phyloP scores from a whole-genome alignment of 2,329 filamentous ascomycete species.

The Grosmannia serpens region DNA sequence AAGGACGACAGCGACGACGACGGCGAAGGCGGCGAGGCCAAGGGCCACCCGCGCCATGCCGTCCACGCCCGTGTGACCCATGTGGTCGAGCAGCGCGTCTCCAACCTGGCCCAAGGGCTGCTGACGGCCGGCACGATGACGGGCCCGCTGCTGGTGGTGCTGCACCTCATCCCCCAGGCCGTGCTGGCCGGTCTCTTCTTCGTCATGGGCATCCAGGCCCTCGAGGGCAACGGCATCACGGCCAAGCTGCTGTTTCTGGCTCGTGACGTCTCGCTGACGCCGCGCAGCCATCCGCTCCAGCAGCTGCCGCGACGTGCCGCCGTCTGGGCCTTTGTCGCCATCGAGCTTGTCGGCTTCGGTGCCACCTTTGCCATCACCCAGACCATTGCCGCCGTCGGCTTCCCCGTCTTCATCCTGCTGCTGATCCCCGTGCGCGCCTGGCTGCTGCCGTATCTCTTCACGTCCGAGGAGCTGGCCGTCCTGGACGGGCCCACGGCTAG shows the following conservation, averaged over 20 bases:
- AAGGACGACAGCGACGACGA: constrained; percentile 19
- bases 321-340: constrained; percentile 59
- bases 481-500: constrained; percentile 68
- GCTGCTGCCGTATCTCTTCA: constrained; percentile 52
- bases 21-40: constrained; percentile 25
- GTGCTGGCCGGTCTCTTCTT: constrained; percentile 76
- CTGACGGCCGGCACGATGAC: constrained; percentile 71
- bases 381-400: constrained; percentile 72
- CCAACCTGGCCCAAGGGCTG: constrained; percentile 67
- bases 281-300: constrained; percentile 44
- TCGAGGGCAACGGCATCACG: constrained; percentile 67
- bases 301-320: constrained; percentile 48
- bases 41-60: constrained; percentile 31
- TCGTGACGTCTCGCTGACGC: constrained; percentile 52
- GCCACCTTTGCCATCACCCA: constrained; percentile 74
- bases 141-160: constrained; percentile 58
- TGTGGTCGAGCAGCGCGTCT: constrained; percentile 68
- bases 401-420: constrained; percentile 61
- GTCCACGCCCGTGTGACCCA: constrained; percentile 40
- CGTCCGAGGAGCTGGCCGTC: constrained; percentile 43
- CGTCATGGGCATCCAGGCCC: constrained; percentile 71
- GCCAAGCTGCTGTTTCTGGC: constrained; percentile 59
- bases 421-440: constrained; percentile 56
- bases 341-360: constrained; percentile 60
- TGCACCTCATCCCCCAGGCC: constrained; percentile 68